Base-by-base conservation (phyloP, 352 stramenopile species). In the Pseudoperonospora humuli region DNA sequence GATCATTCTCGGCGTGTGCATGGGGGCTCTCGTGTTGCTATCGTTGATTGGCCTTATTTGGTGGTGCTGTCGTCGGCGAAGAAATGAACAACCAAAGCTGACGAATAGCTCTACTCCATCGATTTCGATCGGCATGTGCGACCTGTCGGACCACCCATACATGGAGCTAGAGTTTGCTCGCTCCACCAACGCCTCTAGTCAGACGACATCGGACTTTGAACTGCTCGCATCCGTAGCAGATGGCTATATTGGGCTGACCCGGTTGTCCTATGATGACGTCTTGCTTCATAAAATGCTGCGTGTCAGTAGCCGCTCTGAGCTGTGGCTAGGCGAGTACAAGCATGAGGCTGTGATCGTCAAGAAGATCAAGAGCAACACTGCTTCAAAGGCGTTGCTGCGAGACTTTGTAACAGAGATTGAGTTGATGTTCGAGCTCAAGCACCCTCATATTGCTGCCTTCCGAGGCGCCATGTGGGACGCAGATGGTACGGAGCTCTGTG, bases 351-450 rank as follows among this genome's bases (percentile, higher is more conserved):
- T 89, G 28, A 55, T 84, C 31, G 65, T 89, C 42, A 89, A 89
- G 62, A 85, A 85, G 51, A 89, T 89, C 54, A 89, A 89, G 56
- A 74, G 57, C 38, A 78, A 77, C 48, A 74, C 76, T 4, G 65
- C 75, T 33, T 79, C 72, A 21, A 78, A 82, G 17, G 51, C 67
- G 0, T 48, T 85, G 14, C 56, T 86, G 41, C 76, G 71, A 20
- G 76, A 84, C 53, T 86, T 85, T 44, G 71, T 88, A 20, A 82
- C 76, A n/a, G 76, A 88, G 48, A 82, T 88, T 27, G 74, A 85
- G 62, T 65, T 82, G 32, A 88, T 88, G 62, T 68, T 77, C 24
- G 61, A 70, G 42, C 67, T 86, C 19, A 67, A 80, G 31, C 71
- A 89, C 35, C 55, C 74, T 17, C 67, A 70, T 3, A 84, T 89